Evolutionary conservation across 176 grass and related monocot species (phyloP), one percentile per base, ranked within the genome.

Genomic region (Juncus inflexus): DNA sequence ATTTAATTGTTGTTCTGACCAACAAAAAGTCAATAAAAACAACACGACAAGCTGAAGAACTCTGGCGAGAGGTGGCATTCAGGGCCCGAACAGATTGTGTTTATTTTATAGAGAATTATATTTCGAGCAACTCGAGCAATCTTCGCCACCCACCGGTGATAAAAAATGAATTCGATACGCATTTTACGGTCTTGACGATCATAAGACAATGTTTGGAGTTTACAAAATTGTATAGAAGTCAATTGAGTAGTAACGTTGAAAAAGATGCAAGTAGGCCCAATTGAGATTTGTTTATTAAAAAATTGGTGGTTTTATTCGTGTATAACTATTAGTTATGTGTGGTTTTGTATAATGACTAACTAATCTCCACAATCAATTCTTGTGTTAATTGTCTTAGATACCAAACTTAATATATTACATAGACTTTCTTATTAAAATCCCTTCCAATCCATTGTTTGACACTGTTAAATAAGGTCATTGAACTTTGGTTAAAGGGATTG

Each of bases 51-150:
- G 83, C 94, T 7, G 88, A 89, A 64, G 88, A 99, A 19, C 79
- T 99, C 36, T 37, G 77, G 43, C 70, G 78, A 14, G 85, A 99
- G 75, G 78, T 92, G 50, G 77, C 89, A 0, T 84, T 92, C 74
- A 86, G 78, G 64, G 94, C 89, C 9, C 73, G 80, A 69, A 92
- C 82, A 5, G 83, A 99, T 12, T 90, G 85, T 15, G 83, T 92
- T 19, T 99, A 90, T 68, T 86, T 99, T 68, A 75, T 99, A 4
- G 89, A 90, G 80, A 99, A 99, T 73, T 92, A 99, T 75, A 86
- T 77, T 14, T 78, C 61, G 2, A n/a, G 9, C 28, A 65, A 58
- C 52, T 36, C 56, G 56, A 37, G 19, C 19, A 74, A 90, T 42
- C 58, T 90, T 9, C 55, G 42, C 62, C 82, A 77, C n/a, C 83